Evolutionary conservation across 2,329 filamentous ascomycete species (phyloP).

Genomic region (Colletotrichum abscissum): DNA sequence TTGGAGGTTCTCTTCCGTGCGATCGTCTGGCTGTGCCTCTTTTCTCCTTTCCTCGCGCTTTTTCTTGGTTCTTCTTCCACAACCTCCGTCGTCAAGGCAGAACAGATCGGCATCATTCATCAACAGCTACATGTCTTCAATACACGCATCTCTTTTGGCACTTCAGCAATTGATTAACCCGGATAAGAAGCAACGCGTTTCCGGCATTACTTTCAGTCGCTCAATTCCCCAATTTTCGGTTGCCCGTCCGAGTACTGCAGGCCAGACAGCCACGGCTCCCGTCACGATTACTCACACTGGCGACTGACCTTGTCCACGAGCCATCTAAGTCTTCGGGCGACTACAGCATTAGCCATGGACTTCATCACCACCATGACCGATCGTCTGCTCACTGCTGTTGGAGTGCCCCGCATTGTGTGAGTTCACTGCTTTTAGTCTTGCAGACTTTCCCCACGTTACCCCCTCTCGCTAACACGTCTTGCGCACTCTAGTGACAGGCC

Average conservation of each 20-base stretch:
- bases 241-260: background rate
- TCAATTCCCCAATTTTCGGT: too few species aligned
- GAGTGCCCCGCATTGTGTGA: background rate
- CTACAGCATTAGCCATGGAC: background rate
- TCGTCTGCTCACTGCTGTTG: background rate
- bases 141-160: background rate
- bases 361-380: background rate
- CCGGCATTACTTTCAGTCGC: background rate
- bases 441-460: background rate
- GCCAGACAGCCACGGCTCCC: background rate
- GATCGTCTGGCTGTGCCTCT: background rate
- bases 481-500: background rate
- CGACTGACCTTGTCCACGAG: background rate
- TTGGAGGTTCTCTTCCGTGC: too few species aligned
- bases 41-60: background rate
- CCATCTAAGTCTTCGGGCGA: background rate
- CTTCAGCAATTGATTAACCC: background rate
- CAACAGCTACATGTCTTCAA: background rate
- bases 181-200: background rate
- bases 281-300: background rate
- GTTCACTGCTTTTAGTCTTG: background rate
- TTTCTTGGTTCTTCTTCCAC: background rate
- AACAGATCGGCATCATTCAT: background rate
- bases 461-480: background rate
- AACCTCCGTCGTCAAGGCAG: background rate